Evolutionary conservation across 179 eudicot species (phyloP).

Genomic region (Sideroxylon spinosum): DNA sequence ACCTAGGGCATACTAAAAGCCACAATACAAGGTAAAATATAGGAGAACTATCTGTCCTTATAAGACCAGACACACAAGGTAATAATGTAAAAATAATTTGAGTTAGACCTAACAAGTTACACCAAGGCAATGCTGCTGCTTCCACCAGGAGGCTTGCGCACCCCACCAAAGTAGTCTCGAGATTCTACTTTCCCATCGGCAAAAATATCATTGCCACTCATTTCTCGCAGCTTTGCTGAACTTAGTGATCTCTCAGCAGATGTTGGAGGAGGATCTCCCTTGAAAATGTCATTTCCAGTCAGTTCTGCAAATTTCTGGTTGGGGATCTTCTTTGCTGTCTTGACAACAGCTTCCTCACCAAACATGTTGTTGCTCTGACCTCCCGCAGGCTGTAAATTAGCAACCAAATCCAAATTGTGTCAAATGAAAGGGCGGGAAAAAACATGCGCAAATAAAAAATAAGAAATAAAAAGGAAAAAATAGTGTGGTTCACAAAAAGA

Average conservation of each 20-base stretch:
- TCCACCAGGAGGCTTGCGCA: constrained; percentile 96
- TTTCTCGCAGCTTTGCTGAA: constrained; percentile 84
- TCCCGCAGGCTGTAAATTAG: constrained; percentile 49
- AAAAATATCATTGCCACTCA: constrained; percentile 88
- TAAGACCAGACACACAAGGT: background rate
- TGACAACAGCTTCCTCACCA: constrained; percentile 56
- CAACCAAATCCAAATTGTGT: background rate
- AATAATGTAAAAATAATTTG: constrained; percentile 12
- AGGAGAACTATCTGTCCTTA: constrained; percentile 6
- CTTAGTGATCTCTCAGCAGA: constrained; percentile 78
- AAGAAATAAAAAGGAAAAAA: background rate
- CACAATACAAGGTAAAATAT: constrained; percentile 17
- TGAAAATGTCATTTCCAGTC: constrained; percentile 82
- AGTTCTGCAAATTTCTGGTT: constrained; percentile 83
- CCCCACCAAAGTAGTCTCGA: constrained; percentile 87
- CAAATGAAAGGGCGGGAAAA: background rate
- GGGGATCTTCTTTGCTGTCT: constrained; percentile 80
- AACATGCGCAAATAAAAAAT: background rate
- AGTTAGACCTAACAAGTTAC: constrained; percentile 37
- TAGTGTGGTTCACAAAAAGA: background rate
- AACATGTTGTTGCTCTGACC: constrained; percentile 48
- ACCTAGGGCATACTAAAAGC: constrained; percentile 19
- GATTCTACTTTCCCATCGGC: constrained; percentile 85
- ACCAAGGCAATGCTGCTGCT: constrained; percentile 93
- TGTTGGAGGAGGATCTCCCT: constrained; percentile 60